Evolutionary conservation across 148 eudicot genomes (phyloP).

Genomic region (Fagopyrum tataricum): DNA sequence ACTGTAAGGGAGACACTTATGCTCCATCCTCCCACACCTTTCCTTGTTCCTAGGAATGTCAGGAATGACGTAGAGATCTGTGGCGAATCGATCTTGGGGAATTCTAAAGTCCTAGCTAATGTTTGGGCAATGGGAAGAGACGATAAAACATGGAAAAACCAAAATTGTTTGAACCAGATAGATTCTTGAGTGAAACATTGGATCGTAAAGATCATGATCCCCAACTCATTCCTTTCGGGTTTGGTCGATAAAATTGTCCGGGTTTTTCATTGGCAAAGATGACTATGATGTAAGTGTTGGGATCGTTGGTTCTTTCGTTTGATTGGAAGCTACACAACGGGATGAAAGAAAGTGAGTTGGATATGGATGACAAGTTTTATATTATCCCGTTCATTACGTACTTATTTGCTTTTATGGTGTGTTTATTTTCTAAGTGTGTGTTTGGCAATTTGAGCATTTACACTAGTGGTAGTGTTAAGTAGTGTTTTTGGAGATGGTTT

Average conservation of each 20-base stretch:
- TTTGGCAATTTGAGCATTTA: too few relatives aligned
- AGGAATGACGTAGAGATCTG: slow-evolving; percentile 10
- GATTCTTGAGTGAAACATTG: background rate
- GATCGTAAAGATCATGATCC: background rate
- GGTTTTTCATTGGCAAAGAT: background rate
- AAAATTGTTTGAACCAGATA: background rate
- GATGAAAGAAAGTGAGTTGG: background rate
- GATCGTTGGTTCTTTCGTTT: background rate
- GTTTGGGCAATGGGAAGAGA: background rate
- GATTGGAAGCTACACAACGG: background rate
- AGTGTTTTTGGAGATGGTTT: too few relatives aligned
- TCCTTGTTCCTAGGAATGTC: too few relatives aligned
- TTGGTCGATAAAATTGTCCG: background rate
- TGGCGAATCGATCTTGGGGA: slow-evolving; percentile 15
- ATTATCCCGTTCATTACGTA: too few relatives aligned
- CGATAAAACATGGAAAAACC: background rate
- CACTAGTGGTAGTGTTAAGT: too few relatives aligned
- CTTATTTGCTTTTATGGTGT: too few relatives aligned
- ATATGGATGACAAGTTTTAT: background rate
- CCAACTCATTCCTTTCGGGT: background rate
- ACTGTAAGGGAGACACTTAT: too few relatives aligned
- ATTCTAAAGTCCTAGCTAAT: background rate
- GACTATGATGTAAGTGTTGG: background rate
- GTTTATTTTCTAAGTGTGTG: too few relatives aligned
- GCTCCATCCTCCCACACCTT: too few relatives aligned